These are phyloP conservation scores for Eurotiales sp. DNA, from an alignment of 2,329 filamentous ascomycete species.

Conservation along the genomic window DNA sequence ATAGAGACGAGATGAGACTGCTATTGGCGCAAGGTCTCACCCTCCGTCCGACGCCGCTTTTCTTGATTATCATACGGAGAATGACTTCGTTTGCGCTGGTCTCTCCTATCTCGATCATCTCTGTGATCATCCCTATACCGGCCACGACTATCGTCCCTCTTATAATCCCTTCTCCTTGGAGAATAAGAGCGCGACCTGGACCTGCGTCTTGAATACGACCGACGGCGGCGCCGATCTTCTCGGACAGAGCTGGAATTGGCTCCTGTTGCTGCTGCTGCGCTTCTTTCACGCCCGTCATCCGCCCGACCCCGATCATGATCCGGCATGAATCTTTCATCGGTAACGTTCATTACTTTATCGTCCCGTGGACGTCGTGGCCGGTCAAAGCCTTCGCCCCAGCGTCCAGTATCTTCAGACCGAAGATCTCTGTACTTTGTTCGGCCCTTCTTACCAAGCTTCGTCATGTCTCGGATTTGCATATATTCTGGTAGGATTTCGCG, in stretches of 20 bases:
- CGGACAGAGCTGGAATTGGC: constrained; percentile 45
- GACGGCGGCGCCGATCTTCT: constrained; percentile 25
- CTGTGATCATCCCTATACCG: constrained; percentile 49
- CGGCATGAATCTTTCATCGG: constrained; percentile 46
- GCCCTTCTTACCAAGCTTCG: constrained; percentile 87
- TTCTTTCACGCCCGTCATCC: constrained; percentile 28
- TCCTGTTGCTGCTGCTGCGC: constrained; percentile 33
- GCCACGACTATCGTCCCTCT: constrained; percentile 48
- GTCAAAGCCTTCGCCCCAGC: constrained; percentile 57
- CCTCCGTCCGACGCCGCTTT: constrained; percentile 37
- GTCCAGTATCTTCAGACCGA: constrained; percentile 82
- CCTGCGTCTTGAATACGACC: constrained; percentile 28
- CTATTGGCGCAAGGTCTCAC: background rate
- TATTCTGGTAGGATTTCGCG: constrained; percentile 83
- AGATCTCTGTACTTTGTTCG: constrained; percentile 87
- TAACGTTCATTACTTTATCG: constrained; percentile 35
- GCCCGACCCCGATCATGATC: constrained; percentile 32
- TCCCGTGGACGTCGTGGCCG: constrained; percentile 25
- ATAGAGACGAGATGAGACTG: background rate
- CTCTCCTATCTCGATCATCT: constrained; percentile 25
- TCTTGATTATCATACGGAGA: constrained; percentile 41
- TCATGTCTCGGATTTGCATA: constrained; percentile 89
- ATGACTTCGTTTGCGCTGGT: constrained; percentile 37
- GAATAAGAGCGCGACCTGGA: constrained; percentile 52
- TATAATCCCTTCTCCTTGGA: constrained; percentile 39